Conservation (phyloP, 2,329 filamentous ascomycete genomes). For the Fulvia fulva region DNA sequence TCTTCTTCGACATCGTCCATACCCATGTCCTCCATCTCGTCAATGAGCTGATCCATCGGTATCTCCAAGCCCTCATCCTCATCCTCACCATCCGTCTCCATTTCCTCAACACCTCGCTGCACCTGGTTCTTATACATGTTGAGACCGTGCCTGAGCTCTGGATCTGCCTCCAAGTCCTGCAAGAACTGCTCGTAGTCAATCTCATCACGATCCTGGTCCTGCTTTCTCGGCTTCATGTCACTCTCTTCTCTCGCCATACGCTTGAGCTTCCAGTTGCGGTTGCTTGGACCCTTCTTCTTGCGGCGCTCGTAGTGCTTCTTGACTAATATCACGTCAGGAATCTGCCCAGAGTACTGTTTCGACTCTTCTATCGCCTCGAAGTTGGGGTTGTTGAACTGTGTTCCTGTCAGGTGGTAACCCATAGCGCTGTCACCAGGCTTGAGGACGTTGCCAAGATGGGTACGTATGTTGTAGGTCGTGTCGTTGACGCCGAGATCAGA, state of each 20-base stretch:
- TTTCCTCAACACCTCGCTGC: conserved; percentile 55
- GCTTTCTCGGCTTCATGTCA: conserved; percentile 78
- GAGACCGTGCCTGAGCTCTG: conserved; percentile 77
- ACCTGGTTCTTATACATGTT: conserved; percentile 74
- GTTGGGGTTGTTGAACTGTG: conserved; percentile 87
- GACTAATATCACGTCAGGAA: conserved; percentile 90
- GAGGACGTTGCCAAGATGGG: conserved; percentile 80
- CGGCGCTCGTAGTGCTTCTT: conserved; percentile 93
- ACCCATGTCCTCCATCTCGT: conserved; percentile 87
- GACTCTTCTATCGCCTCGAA: conserved; percentile 79
- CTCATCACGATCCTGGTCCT: conserved; percentile 83
- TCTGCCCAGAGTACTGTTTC: conserved; percentile 68
- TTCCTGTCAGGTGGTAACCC: conserved; percentile 85
- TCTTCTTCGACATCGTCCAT: conserved; percentile 50
- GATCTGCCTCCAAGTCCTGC: conserved; percentile 92
- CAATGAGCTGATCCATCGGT: conserved; percentile 62
- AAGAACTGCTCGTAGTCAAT: conserved; percentile 96
- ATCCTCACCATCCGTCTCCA: conserved; percentile 49
- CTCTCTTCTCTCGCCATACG: conserved; percentile 88
- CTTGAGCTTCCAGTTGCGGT: conserved; percentile 87
- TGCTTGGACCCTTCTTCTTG: conserved; percentile 60
- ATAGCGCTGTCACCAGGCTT: conserved; percentile 88
- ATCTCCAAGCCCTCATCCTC: conserved; percentile 51
- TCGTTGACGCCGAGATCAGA: conserved; percentile 84
- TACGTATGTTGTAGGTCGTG: conserved; percentile 82